Evolutionary conservation across 2,329 filamentous ascomycete genomes (phyloP).

Genomic region (Scleromitrula shiraiana): DNA sequence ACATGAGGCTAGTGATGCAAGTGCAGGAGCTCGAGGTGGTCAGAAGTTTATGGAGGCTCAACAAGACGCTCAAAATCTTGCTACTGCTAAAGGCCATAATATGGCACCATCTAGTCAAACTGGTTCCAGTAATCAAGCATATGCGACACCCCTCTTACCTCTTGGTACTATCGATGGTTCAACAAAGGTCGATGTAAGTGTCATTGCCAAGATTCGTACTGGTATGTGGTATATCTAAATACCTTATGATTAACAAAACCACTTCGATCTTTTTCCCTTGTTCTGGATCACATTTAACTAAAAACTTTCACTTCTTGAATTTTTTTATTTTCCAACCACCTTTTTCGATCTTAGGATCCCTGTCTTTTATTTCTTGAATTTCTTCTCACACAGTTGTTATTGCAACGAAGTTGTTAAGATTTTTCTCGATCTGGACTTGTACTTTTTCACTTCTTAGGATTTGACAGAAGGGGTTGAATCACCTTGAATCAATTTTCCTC

Average conservation of each 20-base stretch:
- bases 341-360: slow-evolving; percentile 16
- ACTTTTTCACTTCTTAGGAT: slow-evolving; percentile 17
- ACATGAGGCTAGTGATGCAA: slow-evolving; percentile 53
- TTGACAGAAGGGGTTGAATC: slow-evolving; percentile 9
- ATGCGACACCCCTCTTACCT: slow-evolving; percentile 24
- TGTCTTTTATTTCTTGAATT: slow-evolving; percentile 4
- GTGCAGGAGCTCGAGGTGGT: slow-evolving; percentile 36
- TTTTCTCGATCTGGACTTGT: slow-evolving; percentile 12
- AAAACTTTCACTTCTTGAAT: slow-evolving; percentile 16
- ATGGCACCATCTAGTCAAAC: slow-evolving; percentile 16
- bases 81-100: slow-evolving; percentile 6
- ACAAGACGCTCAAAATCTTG: slow-evolving; percentile 15
- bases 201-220: slow-evolving; percentile 19
- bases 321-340: slow-evolving; percentile 16
- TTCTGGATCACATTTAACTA: slow-evolving; percentile 12
- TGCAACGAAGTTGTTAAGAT: neutral
- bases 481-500: neutral
- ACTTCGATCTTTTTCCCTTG: slow-evolving; percentile 15
- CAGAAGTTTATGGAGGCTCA: slow-evolving; percentile 33
- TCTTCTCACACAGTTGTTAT: neutral
- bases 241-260: neutral
- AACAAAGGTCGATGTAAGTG: slow-evolving; percentile 9
- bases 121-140: slow-evolving; percentile 12
- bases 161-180: slow-evolving; percentile 10
- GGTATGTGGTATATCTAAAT: slow-evolving; percentile 31